phyloP scores from a whole-genome alignment of 176 grass and related monocot genomes.

The Triticum turgidum region DNA sequence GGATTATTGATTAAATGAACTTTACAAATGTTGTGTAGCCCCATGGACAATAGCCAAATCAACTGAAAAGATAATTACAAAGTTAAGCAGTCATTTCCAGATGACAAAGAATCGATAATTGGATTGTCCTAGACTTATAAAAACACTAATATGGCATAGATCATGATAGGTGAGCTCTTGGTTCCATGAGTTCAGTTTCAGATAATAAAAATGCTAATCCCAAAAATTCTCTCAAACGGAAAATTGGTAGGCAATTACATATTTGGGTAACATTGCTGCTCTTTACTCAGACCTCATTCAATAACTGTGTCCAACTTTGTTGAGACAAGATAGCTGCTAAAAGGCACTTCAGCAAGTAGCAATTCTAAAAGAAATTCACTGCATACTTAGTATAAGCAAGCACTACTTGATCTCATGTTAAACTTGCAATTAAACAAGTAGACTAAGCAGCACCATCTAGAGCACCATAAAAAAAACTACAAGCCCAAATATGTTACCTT shows the following conservation, averaged over 20 bases:
- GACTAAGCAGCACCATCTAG: not conserved
- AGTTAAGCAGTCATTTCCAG: not conserved
- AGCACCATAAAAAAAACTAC: not conserved
- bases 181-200: not conserved
- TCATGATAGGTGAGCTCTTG: not conserved
- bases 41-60: not conserved
- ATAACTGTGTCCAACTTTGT: not conserved
- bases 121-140: not conserved
- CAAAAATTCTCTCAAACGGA: not conserved
- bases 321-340: not conserved
- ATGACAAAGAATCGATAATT: not conserved
- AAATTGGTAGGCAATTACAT: not conserved
- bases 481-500: slow-evolving; percentile 60
- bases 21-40: not conserved
- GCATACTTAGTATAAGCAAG: not conserved
- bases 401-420: not conserved
- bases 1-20: not conserved
- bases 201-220: not conserved
- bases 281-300: not conserved
- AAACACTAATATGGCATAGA: not conserved
- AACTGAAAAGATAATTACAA: not conserved
- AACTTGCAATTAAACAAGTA: slow-evolving; percentile 3
- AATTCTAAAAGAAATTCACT: not conserved
- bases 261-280: not conserved
- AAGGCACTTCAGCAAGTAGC: not conserved